phyloP scores from a whole-genome alignment of 768 basidiomycete species.

The Collybia mongolica region DNA sequence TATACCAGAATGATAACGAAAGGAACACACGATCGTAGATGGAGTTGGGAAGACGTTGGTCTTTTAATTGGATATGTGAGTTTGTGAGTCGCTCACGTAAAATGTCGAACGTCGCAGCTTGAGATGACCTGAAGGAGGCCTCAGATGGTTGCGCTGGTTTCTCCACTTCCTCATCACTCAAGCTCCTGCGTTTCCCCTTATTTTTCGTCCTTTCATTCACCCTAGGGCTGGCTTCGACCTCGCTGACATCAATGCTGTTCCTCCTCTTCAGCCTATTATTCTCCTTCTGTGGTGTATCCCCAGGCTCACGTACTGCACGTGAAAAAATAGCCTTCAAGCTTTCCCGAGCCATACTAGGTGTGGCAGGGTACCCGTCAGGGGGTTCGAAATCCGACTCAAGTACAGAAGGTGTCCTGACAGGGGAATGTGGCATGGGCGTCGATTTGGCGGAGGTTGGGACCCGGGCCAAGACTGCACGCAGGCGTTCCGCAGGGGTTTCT shows the following conservation, averaged over 20 bases:
- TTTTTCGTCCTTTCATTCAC: constrained; percentile 37
- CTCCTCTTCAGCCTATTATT: constrained; percentile 34
- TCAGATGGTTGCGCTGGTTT: constrained; percentile 29
- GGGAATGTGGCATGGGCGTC: constrained; percentile 18
- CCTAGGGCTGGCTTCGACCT: constrained; percentile 55
- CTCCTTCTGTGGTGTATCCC: constrained; percentile 59
- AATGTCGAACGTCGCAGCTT: constrained; percentile 44
- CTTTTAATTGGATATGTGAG: constrained; percentile 34
- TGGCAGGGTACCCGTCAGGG: constrained; percentile 31
- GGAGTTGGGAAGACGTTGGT: constrained; percentile 29
- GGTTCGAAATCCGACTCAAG: constrained; percentile 61
- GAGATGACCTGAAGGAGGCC: constrained; percentile 39
- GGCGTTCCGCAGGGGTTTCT: constrained; percentile 57
- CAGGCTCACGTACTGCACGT: constrained; percentile 62
- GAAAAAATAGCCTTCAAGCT: constrained; percentile 67
- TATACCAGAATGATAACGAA: not conserved
- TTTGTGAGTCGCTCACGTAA: constrained; percentile 44
- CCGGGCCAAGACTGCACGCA: constrained; percentile 60
- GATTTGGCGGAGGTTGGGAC: constrained; percentile 38
- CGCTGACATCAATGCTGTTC: constrained; percentile 61
- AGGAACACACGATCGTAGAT: constrained; percentile 33
- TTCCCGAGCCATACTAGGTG: constrained; percentile 51
- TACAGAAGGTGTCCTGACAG: constrained; percentile 39
- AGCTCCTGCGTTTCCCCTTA: constrained; percentile 54
- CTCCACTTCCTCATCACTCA: constrained; percentile 70